Evolutionary conservation across 768 basidiomycete species (phyloP).

Genomic region (Rhizopogon roseolus): DNA sequence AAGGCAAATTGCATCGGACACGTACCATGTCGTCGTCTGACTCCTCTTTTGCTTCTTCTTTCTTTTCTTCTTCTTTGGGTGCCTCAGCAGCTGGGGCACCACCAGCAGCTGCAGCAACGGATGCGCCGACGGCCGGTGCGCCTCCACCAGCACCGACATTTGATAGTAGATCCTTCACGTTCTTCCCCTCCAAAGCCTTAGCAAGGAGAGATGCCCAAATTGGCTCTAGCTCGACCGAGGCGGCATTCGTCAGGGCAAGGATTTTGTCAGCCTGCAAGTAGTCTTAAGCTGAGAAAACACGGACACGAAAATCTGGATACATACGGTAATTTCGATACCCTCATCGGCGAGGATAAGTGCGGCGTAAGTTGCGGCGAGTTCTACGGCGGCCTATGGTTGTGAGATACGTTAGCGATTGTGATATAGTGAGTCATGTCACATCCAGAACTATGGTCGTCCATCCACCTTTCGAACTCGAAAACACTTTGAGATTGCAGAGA

Average conservation of each 20-base stretch:
- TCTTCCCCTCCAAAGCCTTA: constrained; percentile 96
- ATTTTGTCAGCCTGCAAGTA: constrained; percentile 83
- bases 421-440: constrained; percentile 4
- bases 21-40: constrained; percentile 88
- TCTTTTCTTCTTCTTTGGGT: constrained; percentile 70
- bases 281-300: background rate
- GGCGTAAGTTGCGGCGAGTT: constrained; percentile 94
- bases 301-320: constrained; percentile 27
- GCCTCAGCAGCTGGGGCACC: constrained; percentile 58
- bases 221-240: constrained; percentile 82
- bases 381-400: constrained; percentile 43
- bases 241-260: constrained; percentile 75
- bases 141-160: constrained; percentile 94
- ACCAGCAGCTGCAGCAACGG: constrained; percentile 45
- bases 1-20: constrained; percentile 4
- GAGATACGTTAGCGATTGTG: constrained; percentile 10
- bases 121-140: constrained; percentile 65
- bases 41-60: constrained; percentile 84
- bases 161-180: constrained; percentile 92
- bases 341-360: constrained; percentile 99
- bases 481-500: background rate
- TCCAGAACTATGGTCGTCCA: constrained; percentile 8
- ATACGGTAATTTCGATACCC: constrained; percentile 92
- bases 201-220: constrained; percentile 98
- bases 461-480: constrained; percentile 12